Percentiles rank a stretch among this genome's conserved stretches.
Evolutionary conservation across 345 rosid species (phyloP).

Genomic region (Bruguiera sexangula): DNA sequence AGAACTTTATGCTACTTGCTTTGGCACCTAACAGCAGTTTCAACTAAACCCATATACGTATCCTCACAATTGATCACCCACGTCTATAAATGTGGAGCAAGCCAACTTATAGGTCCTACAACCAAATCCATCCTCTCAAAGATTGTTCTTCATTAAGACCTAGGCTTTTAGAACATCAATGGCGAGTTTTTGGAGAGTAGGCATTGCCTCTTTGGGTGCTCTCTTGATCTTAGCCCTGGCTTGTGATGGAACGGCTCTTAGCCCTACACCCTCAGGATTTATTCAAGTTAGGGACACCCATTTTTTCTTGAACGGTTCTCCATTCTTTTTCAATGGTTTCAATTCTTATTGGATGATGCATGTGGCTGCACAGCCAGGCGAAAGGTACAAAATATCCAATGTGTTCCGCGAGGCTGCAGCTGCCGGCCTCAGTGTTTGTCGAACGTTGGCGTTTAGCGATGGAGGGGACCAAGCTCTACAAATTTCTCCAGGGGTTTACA

Average conservation of each 20-base stretch:
- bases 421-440: constrained; percentile 37
- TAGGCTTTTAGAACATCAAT: constrained; percentile 2
- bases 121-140: neutral
- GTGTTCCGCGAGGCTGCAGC: constrained; percentile 35
- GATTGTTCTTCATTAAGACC: neutral
- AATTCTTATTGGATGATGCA: constrained; percentile 53
- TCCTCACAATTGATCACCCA: neutral
- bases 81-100: constrained; percentile 6
- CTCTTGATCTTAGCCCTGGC: constrained; percentile 7
- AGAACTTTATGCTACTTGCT: no score
- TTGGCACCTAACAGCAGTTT: no score
- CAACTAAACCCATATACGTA: no score
- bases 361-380: constrained; percentile 25
- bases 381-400: constrained; percentile 27
- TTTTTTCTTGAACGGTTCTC: constrained; percentile 32
- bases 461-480: constrained; percentile 40
- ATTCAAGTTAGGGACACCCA: constrained; percentile 29
- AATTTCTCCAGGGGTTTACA: constrained; percentile 37
- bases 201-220: constrained; percentile 4
- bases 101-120: neutral
- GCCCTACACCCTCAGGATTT: constrained; percentile 18
- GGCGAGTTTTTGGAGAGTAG: constrained; percentile 1
- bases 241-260: constrained; percentile 3
- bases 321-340: constrained; percentile 48
- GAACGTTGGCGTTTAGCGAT: constrained; percentile 55